Evolutionary conservation across 331 rosid genomes (phyloP).

Genomic region (Pyracantha coccinea): DNA sequence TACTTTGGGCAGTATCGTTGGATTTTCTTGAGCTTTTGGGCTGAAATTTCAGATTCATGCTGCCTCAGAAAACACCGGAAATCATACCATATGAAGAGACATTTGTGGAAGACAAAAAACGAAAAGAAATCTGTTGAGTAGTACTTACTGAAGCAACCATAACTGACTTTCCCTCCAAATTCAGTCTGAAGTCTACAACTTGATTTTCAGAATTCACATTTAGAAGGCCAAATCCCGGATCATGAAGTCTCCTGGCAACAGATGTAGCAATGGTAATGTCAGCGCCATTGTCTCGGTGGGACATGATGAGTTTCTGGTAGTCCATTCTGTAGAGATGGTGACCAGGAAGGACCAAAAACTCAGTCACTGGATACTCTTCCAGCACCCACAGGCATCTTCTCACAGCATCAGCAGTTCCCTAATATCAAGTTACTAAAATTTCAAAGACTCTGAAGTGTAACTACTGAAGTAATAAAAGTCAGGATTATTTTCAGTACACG

Average conservation of each 20-base stretch:
- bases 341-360: constrained; percentile 36
- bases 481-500: neutral
- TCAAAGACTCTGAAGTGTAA: neutral
- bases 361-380: constrained; percentile 21
- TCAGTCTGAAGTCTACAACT: constrained; percentile 16
- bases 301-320: constrained; percentile 23
- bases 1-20: neutral
- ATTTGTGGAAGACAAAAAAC: neutral
- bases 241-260: constrained; percentile 7
- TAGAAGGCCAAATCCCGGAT: constrained; percentile 28
- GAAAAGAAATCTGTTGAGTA: neutral
- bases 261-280: constrained; percentile 34
- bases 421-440: neutral
- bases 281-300: constrained; percentile 19
- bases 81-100: neutral
- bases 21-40: constrained; percentile 2
- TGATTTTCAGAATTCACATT: constrained; percentile 7
- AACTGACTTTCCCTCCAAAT: neutral
- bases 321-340: constrained; percentile 38
- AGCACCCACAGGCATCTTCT: constrained; percentile 34
- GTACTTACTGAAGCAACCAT: constrained; percentile 17
- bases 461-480: neutral
- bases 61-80: neutral
- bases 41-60: constrained; percentile 3
- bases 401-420: constrained; percentile 42